Conservation (phyloP, 306 rosid genomes). For the Pyrus betulifolia region DNA sequence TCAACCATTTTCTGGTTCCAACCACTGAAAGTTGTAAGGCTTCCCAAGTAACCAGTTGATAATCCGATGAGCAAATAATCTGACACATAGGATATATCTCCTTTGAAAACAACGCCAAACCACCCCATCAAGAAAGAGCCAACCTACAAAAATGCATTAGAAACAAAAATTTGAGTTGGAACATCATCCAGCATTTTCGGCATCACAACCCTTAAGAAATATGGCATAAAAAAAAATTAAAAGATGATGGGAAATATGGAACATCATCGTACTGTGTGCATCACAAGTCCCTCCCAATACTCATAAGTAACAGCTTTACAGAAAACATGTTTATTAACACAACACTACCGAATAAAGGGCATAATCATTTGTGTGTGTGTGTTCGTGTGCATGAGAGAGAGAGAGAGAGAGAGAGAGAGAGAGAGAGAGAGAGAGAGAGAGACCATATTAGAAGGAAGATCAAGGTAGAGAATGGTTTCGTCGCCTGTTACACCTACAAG, state of each 20-base stretch:
- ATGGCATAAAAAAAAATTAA: neutral
- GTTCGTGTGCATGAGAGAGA: neutral
- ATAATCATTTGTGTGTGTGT: no score
- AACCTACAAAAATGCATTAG: slow-evolving; percentile 53
- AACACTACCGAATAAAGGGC: neutral
- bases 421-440: slow-evolving; percentile 24
- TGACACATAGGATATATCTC: slow-evolving; percentile 47
- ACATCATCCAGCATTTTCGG: neutral
- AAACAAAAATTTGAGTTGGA: neutral
- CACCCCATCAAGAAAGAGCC: slow-evolving; percentile 93
- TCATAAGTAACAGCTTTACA: neutral
- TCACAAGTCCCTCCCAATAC: neutral
- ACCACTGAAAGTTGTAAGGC: slow-evolving; percentile 90
- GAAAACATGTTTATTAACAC: neutral
- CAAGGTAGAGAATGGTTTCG: slow-evolving; percentile 52
- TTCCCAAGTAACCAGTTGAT: slow-evolving; percentile 85
- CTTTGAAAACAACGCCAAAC: slow-evolving; percentile 80
- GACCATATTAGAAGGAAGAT: slow-evolving; percentile 93
- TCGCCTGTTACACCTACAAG: slow-evolving; percentile 48
- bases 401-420: no score
- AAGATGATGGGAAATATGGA: no score
- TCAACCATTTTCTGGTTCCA: slow-evolving; percentile 95
- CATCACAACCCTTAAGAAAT: neutral
- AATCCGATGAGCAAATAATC: slow-evolving; percentile 67
- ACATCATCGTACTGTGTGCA: neutral